Evolutionary conservation across 148 eudicot genomes (phyloP), one percentile per base, ranked within the genome.

Genomic region (Chenopodium suecicum): DNA sequence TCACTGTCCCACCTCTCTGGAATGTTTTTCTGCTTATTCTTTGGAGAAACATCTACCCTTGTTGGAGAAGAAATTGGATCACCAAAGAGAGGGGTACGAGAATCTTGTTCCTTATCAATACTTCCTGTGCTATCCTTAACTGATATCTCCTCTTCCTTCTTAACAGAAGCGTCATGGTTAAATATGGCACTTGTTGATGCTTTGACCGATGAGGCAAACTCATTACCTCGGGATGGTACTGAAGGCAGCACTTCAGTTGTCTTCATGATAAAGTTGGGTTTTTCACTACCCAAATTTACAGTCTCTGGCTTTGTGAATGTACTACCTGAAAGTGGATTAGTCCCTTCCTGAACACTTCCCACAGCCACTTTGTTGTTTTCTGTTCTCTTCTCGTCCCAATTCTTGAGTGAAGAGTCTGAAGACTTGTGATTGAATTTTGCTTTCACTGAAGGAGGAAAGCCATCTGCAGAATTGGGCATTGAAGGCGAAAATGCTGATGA

Each of bases 1-100:
- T 78, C 84, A n/a, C 81, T 84, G 69, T 78, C 82, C 87, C 87
- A 85, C 72, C 41, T 85, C 72, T 37, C 52, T 22, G 84, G 82
- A 16, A 48, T 48, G 16, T 82, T n/a, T 54, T 0, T 81, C 48
- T 78, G 69, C 79, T 85, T 79, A 74, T 74, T 70, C 71, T 81
- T 79, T 34, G 44, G 22, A 16, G 46, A 66, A 48, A 48, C 32
- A 27, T 70, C 76, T 60, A 29, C 67, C 58, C 19, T 63, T 29
- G 52, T 7, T 41, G 79, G 29, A 7, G 56, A 5, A 62, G 79
- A 54, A 65, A 58, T 11, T 48, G 67, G 71, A 77, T 74, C 65
- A 70, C 60, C 65, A 54, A 27, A 56, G 52, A n/a, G 41, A 74
- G 37, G 67, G n/a, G 66, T 34, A 10, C 23, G 31, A 19, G 48